phyloP scores from a whole-genome alignment of 352 stramenopile genomes.

The Globisporangium yorkense region DNA sequence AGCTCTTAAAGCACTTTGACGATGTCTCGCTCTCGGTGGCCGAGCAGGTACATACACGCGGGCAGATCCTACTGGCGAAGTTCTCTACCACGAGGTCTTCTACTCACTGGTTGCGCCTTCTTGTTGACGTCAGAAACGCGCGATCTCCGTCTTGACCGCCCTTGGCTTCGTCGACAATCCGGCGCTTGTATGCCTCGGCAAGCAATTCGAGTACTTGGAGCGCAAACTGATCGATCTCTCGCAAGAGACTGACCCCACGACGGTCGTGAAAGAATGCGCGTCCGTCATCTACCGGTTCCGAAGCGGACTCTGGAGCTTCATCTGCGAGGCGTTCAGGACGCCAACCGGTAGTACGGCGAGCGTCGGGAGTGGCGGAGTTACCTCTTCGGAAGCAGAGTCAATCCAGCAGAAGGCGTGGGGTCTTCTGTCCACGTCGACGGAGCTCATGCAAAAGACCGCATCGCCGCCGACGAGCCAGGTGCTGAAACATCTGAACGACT shows the following conservation, averaged over 20 bases:
- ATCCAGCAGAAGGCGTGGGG: constrained; percentile 57
- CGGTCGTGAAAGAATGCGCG: constrained; percentile 50
- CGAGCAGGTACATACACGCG: constrained; percentile 33
- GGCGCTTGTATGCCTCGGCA: constrained; percentile 53
- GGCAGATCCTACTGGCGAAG: background rate
- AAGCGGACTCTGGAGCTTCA: constrained; percentile 61
- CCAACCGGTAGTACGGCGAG: constrained; percentile 17
- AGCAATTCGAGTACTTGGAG: constrained; percentile 66
- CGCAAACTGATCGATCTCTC: constrained; percentile 33
- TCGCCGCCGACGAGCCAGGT: constrained; percentile 29
- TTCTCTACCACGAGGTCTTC: background rate
- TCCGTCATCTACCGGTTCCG: constrained; percentile 58
- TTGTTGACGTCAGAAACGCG: constrained; percentile 32
- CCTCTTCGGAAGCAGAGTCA: constrained; percentile 55
- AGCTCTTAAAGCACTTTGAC: constrained; percentile 60
- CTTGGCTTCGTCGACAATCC: constrained; percentile 62
- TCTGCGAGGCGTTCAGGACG: constrained; percentile 70
- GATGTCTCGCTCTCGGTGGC: constrained; percentile 48
- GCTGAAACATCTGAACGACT: constrained; percentile 55
- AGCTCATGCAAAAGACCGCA: constrained; percentile 43
- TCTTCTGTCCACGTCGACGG: constrained; percentile 43
- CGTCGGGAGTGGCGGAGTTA: constrained; percentile 24
- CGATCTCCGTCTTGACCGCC: constrained; percentile 48
- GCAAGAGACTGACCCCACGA: constrained; percentile 16
- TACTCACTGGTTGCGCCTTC: background rate